Base-by-base conservation (phyloP, 306 rosid genomes). In the Cucurbita argyrosperma region DNA sequence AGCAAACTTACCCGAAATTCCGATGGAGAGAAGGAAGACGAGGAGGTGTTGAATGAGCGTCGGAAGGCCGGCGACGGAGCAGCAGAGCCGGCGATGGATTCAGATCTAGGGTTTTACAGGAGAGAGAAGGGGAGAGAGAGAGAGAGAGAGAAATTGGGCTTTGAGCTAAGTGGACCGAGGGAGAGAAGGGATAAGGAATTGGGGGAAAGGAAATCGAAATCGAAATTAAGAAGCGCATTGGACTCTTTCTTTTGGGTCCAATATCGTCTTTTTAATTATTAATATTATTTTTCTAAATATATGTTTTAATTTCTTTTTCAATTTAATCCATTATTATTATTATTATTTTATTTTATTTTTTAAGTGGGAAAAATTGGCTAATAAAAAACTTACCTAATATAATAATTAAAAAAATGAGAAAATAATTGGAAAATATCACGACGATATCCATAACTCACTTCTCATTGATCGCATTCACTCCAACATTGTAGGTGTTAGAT, bases 121-220 rank as follows among this genome's bases (percentile, higher is more conserved):
- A 18, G 58, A 9, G 75, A 72, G 88, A 70, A 77, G 53, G 80
- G 56, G 16, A 43, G 15, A 63, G 52, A 35, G 66, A 60, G 66
- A n/a, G 81, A 51, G 79, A 38, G 80, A 57, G 72, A 43, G 74
- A 68, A 16, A 69, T 93, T 90, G 98, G 97, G 97, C 96, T 90
- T 61, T 8, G 71, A 64, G 84, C 83, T 82, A 86, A 90, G 81
- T 89, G 98, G 98, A 93, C 97, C 92, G 83, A 71, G 61, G 37
- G 61, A 37, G 23, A 57, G 80, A 81, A 68, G 76, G 74, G 68
- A 69, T 30, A 30, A 45, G 59, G 45, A 69, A 49, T 46, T 68
- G 58, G 74, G 74, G 43, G 40, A 30, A 49, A 42, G 5, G 26
- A 39, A 63, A 39, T 63, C 12, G 21, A 68, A 69, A 69, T 26